Conservation (phyloP, 225 moss, liverwort and hornwort genomes). For the Pseudisothecium myosuroides region DNA sequence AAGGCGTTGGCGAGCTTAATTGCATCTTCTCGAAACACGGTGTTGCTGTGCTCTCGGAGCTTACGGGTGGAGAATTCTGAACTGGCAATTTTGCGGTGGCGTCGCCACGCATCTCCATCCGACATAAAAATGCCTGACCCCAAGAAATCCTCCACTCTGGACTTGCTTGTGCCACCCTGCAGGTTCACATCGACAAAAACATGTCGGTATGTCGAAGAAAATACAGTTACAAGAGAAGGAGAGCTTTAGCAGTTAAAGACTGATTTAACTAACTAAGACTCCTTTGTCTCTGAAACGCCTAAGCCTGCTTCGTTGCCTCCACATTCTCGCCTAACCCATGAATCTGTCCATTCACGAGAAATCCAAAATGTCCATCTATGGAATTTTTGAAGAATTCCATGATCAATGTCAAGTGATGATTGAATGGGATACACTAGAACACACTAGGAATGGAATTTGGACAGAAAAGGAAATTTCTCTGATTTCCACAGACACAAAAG, state of each 20-base stretch:
- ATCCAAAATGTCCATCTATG: background rate
- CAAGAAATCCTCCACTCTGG: background rate
- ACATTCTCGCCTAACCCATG: background rate
- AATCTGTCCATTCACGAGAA: background rate
- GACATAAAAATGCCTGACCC: slow-evolving; percentile 51
- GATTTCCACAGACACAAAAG: background rate
- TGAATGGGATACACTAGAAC: background rate
- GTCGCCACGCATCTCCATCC: slow-evolving; percentile 57
- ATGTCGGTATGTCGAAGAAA: background rate
- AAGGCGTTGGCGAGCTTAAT: slow-evolving; percentile 10
- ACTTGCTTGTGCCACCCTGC: background rate
- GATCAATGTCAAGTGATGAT: background rate
- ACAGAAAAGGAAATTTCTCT: background rate
- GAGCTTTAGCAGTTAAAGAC: background rate
- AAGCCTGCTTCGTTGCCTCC: background rate
- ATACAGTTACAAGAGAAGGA: background rate
- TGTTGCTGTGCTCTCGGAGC: slow-evolving; percentile 70
- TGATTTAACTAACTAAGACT: background rate
- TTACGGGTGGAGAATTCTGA: slow-evolving; percentile 74
- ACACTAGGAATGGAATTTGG: background rate
- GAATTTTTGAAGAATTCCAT: background rate
- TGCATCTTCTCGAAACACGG: slow-evolving; percentile 44
- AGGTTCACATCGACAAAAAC: background rate
- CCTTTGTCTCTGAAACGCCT: background rate
- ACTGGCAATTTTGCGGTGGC: slow-evolving; percentile 68